Conservation (phyloP, 352 stramenopile genomes). For the Globisporangium spinosum region DNA sequence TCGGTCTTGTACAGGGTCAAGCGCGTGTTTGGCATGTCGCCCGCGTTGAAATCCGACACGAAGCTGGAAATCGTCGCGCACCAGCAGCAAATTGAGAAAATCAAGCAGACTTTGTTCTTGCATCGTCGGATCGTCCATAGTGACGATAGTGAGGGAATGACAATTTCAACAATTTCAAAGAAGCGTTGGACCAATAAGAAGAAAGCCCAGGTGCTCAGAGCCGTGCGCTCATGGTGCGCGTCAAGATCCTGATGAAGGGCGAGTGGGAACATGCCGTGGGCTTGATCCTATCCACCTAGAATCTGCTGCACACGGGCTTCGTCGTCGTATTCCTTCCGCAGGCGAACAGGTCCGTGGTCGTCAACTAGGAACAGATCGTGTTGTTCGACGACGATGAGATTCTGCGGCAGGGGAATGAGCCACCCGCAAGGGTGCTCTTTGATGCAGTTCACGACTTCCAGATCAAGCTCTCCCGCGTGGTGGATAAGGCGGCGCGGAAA, state of each 20-base stretch:
- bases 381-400: slow-evolving; percentile 43
- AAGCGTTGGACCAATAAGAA: slow-evolving; percentile 49
- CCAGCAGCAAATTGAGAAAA: slow-evolving; percentile 29
- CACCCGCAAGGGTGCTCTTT: slow-evolving; percentile 24
- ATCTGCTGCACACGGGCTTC: slow-evolving; percentile 50
- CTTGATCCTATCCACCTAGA: slow-evolving; percentile 59
- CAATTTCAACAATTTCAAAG: slow-evolving; percentile 9
- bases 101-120: slow-evolving; percentile 52
- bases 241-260: slow-evolving; percentile 43
- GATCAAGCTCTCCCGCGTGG: slow-evolving; percentile 29
- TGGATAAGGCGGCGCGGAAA: slow-evolving; percentile 29
- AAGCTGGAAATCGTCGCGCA: slow-evolving; percentile 37
- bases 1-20: slow-evolving; percentile 43
- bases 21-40: slow-evolving; percentile 33
- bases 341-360: slow-evolving; percentile 50
- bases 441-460: slow-evolving; percentile 39
- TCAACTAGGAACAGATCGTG: slow-evolving; percentile 51
- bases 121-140: slow-evolving; percentile 20
- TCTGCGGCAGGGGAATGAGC: slow-evolving; percentile 38
- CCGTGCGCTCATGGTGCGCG: slow-evolving; percentile 47
- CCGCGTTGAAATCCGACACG: slow-evolving; percentile 55
- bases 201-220: slow-evolving; percentile 29
- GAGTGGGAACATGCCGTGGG: slow-evolving; percentile 46
- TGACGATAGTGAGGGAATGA: slow-evolving; percentile 14
- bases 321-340: slow-evolving; percentile 58